A percentile compares a stretch with the other conserved stretches of the same genome.
These are phyloP conservation scores for Pseudotulostoma volvatum DNA, from an alignment of 495 filamentous ascomycete genomes.

Conservation along the genomic window DNA sequence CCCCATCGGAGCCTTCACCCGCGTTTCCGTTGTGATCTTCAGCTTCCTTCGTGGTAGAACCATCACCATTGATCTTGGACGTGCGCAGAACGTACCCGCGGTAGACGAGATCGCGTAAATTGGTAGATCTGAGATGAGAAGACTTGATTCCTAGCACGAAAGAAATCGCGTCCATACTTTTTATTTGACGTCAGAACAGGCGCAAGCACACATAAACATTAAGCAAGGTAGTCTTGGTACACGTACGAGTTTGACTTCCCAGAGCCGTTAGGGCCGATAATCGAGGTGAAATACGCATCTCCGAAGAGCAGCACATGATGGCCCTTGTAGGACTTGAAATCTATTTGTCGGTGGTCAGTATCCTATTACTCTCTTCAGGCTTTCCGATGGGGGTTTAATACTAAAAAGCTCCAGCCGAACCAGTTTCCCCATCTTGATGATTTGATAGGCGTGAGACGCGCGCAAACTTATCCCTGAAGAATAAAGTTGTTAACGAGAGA, in stretches of 20 bases:
- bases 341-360: slow-evolving; percentile 31
- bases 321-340: slow-evolving; percentile 99
- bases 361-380: not conserved
- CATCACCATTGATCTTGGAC: slow-evolving; percentile 77
- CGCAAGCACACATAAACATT: not conserved
- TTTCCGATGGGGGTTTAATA: slow-evolving; percentile 24
- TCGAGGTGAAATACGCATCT: slow-evolving; percentile 97
- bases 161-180: slow-evolving; percentile 96
- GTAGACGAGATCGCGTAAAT: slow-evolving; percentile 89
- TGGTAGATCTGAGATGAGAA: slow-evolving; percentile 85
- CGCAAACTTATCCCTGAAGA: too few species aligned
- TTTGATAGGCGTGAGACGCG: not conserved
- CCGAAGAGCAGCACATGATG: slow-evolving; percentile 90
- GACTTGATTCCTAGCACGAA: slow-evolving; percentile 98
- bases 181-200: slow-evolving; percentile 2
- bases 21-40: slow-evolving; percentile 37
- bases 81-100: slow-evolving; percentile 85
- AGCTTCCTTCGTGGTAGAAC: slow-evolving; percentile 41
- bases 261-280: slow-evolving; percentile 98
- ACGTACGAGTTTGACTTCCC: slow-evolving; percentile 98
- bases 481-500: too few species aligned
- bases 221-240: not conserved
- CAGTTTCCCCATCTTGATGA: slow-evolving; percentile 61
- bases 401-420: slow-evolving; percentile 88
- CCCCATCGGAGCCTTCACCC: slow-evolving; percentile 35